Percentiles rank a stretch among this genome's conserved stretches.
Evolutionary conservation across 306 rosid genomes (phyloP).

Genomic region (Quercus dentata): DNA sequence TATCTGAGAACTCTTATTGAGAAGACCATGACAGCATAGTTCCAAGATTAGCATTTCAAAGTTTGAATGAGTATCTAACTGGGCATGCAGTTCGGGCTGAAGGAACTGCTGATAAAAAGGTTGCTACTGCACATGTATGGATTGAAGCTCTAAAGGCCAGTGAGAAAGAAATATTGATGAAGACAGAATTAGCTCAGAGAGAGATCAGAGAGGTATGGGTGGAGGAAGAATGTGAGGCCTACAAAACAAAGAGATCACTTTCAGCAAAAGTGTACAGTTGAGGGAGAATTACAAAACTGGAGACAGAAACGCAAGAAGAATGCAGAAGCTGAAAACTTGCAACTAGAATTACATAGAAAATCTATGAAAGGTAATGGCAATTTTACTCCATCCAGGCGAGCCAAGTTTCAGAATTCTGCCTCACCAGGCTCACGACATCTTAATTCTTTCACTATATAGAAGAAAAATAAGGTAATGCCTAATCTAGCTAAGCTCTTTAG

Average conservation of each 20-base stretch:
- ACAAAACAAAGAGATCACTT: conserved; percentile 29
- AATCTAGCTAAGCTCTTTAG: conserved; percentile 60
- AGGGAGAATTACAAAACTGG: conserved; percentile 39
- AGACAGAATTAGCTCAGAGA: conserved; percentile 45
- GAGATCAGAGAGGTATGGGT: conserved; percentile 49
- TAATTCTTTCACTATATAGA: conserved; percentile 58
- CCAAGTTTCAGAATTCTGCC: conserved; percentile 42
- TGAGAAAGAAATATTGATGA: conserved; percentile 67
- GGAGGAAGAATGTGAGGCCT: conserved; percentile 42
- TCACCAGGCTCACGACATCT: conserved; percentile 52
- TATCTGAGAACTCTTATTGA: conserved; percentile 55
- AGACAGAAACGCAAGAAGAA: conserved; percentile 45
- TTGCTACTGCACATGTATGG: conserved; percentile 84
- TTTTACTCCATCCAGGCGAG: conserved; percentile 36
- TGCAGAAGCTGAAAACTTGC: conserved; percentile 31
- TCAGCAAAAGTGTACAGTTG: conserved; percentile 34
- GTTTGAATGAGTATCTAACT: conserved; percentile 76
- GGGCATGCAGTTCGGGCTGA: conserved; percentile 63
- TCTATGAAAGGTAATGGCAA: conserved; percentile 41
- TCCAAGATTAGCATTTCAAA: conserved; percentile 68
- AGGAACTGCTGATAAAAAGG: conserved; percentile 78
- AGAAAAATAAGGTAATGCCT: conserved; percentile 58
- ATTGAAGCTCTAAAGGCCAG: conserved; percentile 88
- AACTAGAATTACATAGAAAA: conserved; percentile 34
- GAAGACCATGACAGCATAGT: conserved; percentile 44